Evolutionary conservation across 2,329 filamentous ascomycete species (phyloP).

Genomic region (Sporothrix euskadiensis): DNA sequence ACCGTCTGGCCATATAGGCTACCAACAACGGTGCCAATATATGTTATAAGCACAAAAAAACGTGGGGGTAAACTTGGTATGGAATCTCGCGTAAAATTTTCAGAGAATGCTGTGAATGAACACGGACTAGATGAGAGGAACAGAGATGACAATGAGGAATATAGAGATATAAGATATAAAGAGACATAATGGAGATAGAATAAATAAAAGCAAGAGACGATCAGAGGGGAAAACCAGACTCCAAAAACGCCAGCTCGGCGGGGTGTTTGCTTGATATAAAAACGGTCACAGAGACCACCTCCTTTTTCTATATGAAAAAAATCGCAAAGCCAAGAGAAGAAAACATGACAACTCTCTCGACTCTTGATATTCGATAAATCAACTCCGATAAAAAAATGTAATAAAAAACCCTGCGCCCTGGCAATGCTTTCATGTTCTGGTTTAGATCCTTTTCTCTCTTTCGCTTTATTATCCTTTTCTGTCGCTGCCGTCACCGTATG

Average conservation of each 20-base stretch:
- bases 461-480: not conserved
- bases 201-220: not conserved
- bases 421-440: constrained; percentile 24
- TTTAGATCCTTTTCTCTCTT: constrained; percentile 10
- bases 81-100: too few relatives aligned
- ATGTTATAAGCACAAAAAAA: too few relatives aligned
- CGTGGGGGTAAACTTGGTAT: too few relatives aligned
- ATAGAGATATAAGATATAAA: not conserved
- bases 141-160: not conserved
- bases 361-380: constrained; percentile 7
- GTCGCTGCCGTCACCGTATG: not conserved
- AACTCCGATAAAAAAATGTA: not conserved
- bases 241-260: constrained; percentile 28
- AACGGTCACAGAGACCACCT: constrained; percentile 20
- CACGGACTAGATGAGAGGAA: too few relatives aligned
- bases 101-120: too few relatives aligned
- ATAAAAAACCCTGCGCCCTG: constrained; percentile 22
- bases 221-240: constrained; percentile 25
- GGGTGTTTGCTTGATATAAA: constrained; percentile 18
- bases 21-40: too few relatives aligned
- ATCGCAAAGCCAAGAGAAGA: not conserved
- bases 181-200: not conserved
- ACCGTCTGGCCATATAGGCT: too few relatives aligned
- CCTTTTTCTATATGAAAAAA: constrained; percentile 16
- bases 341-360: not conserved